Conservation (phyloP, 2,329 filamentous ascomycete species). For the Corinectria fuckeliana region DNA sequence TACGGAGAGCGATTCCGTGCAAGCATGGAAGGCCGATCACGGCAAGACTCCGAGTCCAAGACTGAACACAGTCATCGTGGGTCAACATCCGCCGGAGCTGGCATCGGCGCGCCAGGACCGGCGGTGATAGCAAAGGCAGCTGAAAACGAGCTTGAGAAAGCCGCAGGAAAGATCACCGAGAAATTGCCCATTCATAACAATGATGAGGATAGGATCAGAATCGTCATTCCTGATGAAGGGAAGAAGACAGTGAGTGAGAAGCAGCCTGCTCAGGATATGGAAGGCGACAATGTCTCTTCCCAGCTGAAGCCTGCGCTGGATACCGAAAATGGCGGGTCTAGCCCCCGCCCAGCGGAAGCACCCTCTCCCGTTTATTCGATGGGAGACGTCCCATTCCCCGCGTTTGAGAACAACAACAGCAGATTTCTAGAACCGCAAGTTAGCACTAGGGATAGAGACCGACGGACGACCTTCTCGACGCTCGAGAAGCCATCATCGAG, state of each 20-base stretch:
- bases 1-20: constrained; percentile 82
- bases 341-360: constrained; percentile 42
- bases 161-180: constrained; percentile 39
- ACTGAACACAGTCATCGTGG: constrained; percentile 41
- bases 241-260: constrained; percentile 50
- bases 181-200: constrained; percentile 31
- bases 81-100: constrained; percentile 46
- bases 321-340: constrained; percentile 34
- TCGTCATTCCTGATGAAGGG: constrained; percentile 42
- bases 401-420: constrained; percentile 49
- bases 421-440: constrained; percentile 43
- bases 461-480: constrained; percentile 63
- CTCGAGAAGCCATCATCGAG: constrained; percentile 55
- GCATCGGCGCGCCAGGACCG: constrained; percentile 52
- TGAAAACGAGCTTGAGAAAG: constrained; percentile 44
- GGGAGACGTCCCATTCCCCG: constrained; percentile 55
- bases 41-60: constrained; percentile 58
- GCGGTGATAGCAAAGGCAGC: constrained; percentile 46
- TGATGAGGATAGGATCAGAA: constrained; percentile 42
- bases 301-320: constrained; percentile 29
- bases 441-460: constrained; percentile 51
- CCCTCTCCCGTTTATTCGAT: constrained; percentile 51
- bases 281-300: constrained; percentile 18
- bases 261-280: constrained; percentile 39
- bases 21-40: constrained; percentile 62